Evolutionary conservation across 192 early-diverging fungal species (phyloP), one percentile per base, ranked within the genome.

Genomic region (Backusella liffmaniae): DNA sequence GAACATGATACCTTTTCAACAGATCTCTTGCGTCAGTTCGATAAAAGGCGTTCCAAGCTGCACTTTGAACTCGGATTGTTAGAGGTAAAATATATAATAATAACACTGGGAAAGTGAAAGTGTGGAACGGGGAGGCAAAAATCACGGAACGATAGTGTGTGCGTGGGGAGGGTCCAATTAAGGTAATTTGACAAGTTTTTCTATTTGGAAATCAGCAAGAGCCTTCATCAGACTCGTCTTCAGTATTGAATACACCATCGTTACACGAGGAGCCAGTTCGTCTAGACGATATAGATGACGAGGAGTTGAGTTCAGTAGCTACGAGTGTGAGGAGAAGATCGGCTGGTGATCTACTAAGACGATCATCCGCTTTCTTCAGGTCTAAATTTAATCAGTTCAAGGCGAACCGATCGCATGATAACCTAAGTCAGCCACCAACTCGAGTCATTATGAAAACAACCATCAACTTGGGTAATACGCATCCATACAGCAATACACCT

Each of bases 21-120:
- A 37, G 78, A 79, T 26, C 69, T 79, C 35, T 72, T 79, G 29
- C 67, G 34, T 15, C 68, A 74, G 51, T 79, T 79, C 26, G 78
- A 79, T 66, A 79, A 66, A 18, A 79, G 34, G 32, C 66, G 73
- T 9, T 79, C 77, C 15, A 66, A 68, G 39, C 21, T 79, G 15
- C 72, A 73, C 23, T 30, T 44, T 8, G 77, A 79, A 42, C 68
- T 79, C 51, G 66, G 42, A 13, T 26, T 44, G 32, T 37, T 59
- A 44, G 66, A 75, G 66, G 74, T 75, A 49, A 68, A 23, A 39
- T 49, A 49, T n/a, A n/a, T 49, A 49, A 49, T 49, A 18, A 49
- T 49, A 49, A 6, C 18, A 18, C 46, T 49, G 46, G 5, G 46
- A 49, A 49, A 49, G 16, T 39, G 4, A 49, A 49, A 49, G 16